phyloP scores from a whole-genome alignment of 805 yeast genomes.

The Saturnispora gosingensis region DNA sequence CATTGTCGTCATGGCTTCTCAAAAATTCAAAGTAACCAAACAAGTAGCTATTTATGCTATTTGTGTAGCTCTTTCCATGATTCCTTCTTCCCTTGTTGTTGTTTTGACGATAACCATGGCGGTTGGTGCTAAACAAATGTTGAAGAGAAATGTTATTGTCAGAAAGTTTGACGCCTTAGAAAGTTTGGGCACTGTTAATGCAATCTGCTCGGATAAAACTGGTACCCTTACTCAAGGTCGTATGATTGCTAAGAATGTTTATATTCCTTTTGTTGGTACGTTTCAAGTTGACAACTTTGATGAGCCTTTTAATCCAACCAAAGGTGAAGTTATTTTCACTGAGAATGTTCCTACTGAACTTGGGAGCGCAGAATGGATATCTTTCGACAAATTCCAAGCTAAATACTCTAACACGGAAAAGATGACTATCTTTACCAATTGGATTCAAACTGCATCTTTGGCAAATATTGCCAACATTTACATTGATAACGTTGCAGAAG shows the following conservation, averaged over 20 bases:
- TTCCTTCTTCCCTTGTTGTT: slow-evolving; percentile 83
- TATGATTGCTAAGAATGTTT: slow-evolving; percentile 62
- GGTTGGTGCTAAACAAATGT: slow-evolving; percentile 98
- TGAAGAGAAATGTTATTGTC: slow-evolving; percentile 95
- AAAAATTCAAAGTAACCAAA: slow-evolving; percentile 56
- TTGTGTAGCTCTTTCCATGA: slow-evolving; percentile 76
- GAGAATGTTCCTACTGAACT: slow-evolving; percentile 31
- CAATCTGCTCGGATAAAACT: slow-evolving; percentile 95
- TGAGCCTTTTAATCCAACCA: slow-evolving; percentile 56
- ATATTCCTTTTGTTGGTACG: slow-evolving; percentile 59
- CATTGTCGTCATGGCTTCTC: slow-evolving; percentile 79
- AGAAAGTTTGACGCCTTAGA: slow-evolving; percentile 95
- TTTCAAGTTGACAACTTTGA: slow-evolving; percentile 42
- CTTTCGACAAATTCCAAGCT: slow-evolving; percentile 17
- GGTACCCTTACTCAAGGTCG: slow-evolving; percentile 92
- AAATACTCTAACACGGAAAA: slow-evolving; percentile 12
- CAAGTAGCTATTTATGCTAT: slow-evolving; percentile 86
- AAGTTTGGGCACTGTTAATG: slow-evolving; percentile 95
- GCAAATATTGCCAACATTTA: slow-evolving; percentile 72
- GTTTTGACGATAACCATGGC: slow-evolving; percentile 99
- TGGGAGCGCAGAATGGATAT: slow-evolving; percentile 30
- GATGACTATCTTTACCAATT: slow-evolving; percentile 30
- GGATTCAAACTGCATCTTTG: slow-evolving; percentile 60
- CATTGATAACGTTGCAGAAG: slow-evolving; percentile 34
- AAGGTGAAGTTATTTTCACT: slow-evolving; percentile 37